phyloP scores from a whole-genome alignment of 2,329 filamentous ascomycete genomes.

The Fonsecaea monophora region DNA sequence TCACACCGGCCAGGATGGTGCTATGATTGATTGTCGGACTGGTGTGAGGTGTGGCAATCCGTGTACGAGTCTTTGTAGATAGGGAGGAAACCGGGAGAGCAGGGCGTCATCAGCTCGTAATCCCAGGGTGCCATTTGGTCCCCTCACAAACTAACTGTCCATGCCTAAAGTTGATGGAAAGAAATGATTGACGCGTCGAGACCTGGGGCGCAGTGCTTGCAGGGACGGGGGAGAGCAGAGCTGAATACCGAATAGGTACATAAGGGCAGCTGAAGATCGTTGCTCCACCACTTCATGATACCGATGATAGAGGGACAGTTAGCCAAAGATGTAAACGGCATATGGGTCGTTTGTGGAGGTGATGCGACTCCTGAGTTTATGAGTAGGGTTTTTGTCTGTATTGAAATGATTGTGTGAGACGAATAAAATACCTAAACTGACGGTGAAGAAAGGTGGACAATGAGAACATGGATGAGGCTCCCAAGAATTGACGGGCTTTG shows the following conservation, averaged over 20 bases:
- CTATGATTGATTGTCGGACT: neutral
- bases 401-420: neutral
- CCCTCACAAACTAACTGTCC: neutral
- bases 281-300: neutral
- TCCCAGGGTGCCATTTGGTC: neutral
- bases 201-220: slow-evolving; percentile 24
- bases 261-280: slow-evolving; percentile 1
- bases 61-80: too few relatives aligned
- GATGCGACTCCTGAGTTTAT: neutral
- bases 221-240: neutral
- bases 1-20: slow-evolving; percentile 1
- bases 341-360: neutral
- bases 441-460: neutral
- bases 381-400: neutral
- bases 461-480: slow-evolving; percentile 16
- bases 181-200: slow-evolving; percentile 27
- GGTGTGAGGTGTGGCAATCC: too few relatives aligned
- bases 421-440: slow-evolving; percentile 1
- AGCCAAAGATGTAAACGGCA: neutral
- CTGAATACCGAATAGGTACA: neutral
- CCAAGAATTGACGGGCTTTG: neutral
- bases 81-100: neutral
- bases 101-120: neutral
- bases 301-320: neutral
- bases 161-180: slow-evolving; percentile 16